Evolutionary conservation across 257 asterid genomes (phyloP).

Genomic region (Primulina eburnea): DNA sequence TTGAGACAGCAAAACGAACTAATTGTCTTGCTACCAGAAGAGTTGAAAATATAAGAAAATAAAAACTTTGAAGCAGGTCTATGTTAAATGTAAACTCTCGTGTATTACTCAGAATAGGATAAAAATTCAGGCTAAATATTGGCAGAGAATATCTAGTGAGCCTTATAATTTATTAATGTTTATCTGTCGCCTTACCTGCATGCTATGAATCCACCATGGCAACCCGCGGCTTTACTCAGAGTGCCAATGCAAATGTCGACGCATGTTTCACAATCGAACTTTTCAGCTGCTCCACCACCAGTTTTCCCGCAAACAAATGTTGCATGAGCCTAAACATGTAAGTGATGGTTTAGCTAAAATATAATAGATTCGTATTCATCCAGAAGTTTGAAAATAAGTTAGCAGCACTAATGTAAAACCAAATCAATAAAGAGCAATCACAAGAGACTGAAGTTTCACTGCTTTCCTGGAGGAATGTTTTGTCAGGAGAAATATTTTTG

Average conservation of each 20-base stretch:
- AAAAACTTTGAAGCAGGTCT: not conserved
- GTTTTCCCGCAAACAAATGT: slow-evolving; percentile 86
- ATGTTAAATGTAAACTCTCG: not conserved
- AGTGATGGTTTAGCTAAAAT: slow-evolving; percentile 19
- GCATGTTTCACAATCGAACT: slow-evolving; percentile 67
- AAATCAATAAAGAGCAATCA: slow-evolving; percentile 8
- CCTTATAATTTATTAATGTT: not conserved
- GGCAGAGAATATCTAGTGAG: not conserved
- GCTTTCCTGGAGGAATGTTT: not conserved
- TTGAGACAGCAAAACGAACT: not conserved
- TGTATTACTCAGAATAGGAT: not conserved
- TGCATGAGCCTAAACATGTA: slow-evolving; percentile 73
- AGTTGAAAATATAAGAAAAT: not conserved
- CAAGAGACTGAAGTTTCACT: slow-evolving; percentile 6
- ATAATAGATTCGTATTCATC: not conserved
- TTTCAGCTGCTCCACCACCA: slow-evolving; percentile 97
- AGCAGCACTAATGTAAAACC: not conserved
- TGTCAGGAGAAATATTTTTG: not conserved
- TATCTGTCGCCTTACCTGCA: slow-evolving; percentile 57
- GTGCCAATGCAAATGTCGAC: slow-evolving; percentile 94
- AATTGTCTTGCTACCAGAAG: not conserved
- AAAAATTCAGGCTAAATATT: not conserved
- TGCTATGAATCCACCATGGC: slow-evolving; percentile 97
- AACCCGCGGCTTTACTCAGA: slow-evolving; percentile 96
- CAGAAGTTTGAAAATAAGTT: not conserved